Base-by-base conservation (phyloP, 805 yeast species). In the Priceomyces medius region DNA sequence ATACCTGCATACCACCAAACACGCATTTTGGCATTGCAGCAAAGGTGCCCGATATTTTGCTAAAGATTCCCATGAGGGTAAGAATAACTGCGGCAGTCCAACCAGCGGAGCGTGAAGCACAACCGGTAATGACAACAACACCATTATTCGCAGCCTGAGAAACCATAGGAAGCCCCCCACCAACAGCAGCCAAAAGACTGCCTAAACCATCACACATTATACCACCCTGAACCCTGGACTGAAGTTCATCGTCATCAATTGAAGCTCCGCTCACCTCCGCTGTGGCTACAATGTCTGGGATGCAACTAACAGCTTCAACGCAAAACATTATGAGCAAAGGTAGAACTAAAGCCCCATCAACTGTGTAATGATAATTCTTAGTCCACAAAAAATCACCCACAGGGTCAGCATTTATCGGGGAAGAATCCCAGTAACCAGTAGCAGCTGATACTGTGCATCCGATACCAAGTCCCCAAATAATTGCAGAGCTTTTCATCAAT, bases 71-170 rank as follows among this genome's bases (percentile, higher is more conserved):
- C 38, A 35, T 35, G 9, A 35, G 19, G 4, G 20, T 10, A 35
- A 35, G 38, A 13, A 35, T 24, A 3, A 35, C 20, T 3, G 38
- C 38, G 3, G 38, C 38, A 13, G 31, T 35, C 38, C 38, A 35
- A 20, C 38, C 38, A n/a, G 38, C 38, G 7, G 19, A 21, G n/a
- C 38, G 38, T 16, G 38, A 35, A 12, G 38, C 38, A 21, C 38
- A 35, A 4, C 38, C 38, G 21, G 38, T 35, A 12, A 35, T 20
- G 3, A 16, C 17, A 13, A 35, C 31, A 3, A 35, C 38, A 3
- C 38, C 38, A 35, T 35, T 35, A 21, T 35, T 35, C 7, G 38
- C 38, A 4, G 38, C 38, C 14, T 35, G 38, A 16, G 38, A 35
- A 20, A 35, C 38, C 38, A 35, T 35, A 12, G 38, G 38, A 23